Evolutionary conservation across 805 yeast species (phyloP).

Genomic region (Yamadazyma laniorum): DNA sequence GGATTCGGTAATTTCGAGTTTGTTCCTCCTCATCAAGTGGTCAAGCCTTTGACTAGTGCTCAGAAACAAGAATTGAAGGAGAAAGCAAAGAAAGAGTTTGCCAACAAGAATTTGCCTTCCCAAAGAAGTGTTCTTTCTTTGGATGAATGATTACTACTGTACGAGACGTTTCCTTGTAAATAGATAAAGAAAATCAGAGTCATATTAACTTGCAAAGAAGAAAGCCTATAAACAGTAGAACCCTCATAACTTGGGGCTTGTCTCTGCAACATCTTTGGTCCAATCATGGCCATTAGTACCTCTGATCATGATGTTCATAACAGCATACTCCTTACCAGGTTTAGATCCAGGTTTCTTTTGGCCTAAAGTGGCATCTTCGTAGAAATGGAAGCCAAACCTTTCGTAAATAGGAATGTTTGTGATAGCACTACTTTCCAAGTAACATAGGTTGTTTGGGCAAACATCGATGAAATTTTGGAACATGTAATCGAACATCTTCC

Average conservation of each 20-base stretch:
- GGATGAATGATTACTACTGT: constrained; percentile 37
- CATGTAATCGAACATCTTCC: constrained; percentile 50
- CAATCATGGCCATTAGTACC: constrained; percentile 36
- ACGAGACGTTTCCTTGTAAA: not conserved
- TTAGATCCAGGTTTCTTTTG: constrained; percentile 21
- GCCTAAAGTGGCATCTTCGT: constrained; percentile 49
- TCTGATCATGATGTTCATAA: constrained; percentile 46
- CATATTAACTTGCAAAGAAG: too few species aligned
- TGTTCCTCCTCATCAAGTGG: constrained; percentile 77
- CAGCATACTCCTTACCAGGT: constrained; percentile 40
- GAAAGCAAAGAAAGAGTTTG: constrained; percentile 53
- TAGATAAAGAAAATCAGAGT: too few species aligned
- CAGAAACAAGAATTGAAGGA: constrained; percentile 57
- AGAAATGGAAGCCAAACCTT: constrained; percentile 49
- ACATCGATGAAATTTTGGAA: constrained; percentile 46
- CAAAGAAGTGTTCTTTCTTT: constrained; percentile 46
- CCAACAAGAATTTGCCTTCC: constrained; percentile 57
- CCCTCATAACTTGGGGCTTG: not conserved
- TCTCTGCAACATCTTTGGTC: constrained; percentile 18
- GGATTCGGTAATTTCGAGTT: constrained; percentile 87
- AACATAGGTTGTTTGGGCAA: constrained; percentile 35
- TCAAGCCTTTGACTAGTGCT: constrained; percentile 63
- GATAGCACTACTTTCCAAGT: constrained; percentile 49
- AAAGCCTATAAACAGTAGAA: too few species aligned
- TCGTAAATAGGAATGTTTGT: constrained; percentile 52